Base-by-base conservation (phyloP, 31 red algal genomes). In the Pterothamnion heteromorphum region DNA sequence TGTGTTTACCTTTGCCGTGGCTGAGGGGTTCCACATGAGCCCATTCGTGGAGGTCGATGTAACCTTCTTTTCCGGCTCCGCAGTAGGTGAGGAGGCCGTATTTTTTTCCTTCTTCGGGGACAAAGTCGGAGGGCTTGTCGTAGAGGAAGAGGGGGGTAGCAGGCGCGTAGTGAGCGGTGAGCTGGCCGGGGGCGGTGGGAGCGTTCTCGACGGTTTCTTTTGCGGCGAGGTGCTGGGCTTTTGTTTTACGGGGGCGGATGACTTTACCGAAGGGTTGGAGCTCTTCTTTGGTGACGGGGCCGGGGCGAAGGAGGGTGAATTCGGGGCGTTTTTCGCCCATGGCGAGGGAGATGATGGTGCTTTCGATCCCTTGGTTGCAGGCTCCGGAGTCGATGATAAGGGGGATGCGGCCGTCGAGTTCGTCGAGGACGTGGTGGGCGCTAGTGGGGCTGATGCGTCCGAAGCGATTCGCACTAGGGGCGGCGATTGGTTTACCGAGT, bases 391-490 rank as follows among this genome's bases (percentile, higher is more conserved):
- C 51, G 14, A 64, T n/a, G n/a, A 64, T 64, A 64, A 64, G 51
- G 9, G 51, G 51, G n/a, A 64, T 64, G 14, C n/a, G 9, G 9
- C 51, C 51, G n/a, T 64, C 51, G 14, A 64, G 51, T 64, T 64
- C 51, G 14, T 64, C n/a, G n/a, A n/a, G n/a, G n/a, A n/a, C n/a
- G n/a, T n/a, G n/a, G n/a, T 80, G 37, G 32, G 95, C 92, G 9
- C 57, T 80, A 0, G 97, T 98, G 0, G 97, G 97, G 37, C 94
- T 95, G 5, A 92, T 92, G 31, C 93, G 37, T n/a, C 97, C 97
- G 35, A 89, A 95, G 4, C 22, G 34, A 64, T 98, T 98, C 18
- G 97, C 97, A 64, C 93, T 95, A 23, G 97, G 97, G 0, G 95
- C 95, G 0, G 95, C 95, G 14, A 98, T 84, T 76, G 94, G 95